These are phyloP conservation scores for Brassica incana DNA, from an alignment of 345 rosid species.

Conservation along the genomic window DNA sequence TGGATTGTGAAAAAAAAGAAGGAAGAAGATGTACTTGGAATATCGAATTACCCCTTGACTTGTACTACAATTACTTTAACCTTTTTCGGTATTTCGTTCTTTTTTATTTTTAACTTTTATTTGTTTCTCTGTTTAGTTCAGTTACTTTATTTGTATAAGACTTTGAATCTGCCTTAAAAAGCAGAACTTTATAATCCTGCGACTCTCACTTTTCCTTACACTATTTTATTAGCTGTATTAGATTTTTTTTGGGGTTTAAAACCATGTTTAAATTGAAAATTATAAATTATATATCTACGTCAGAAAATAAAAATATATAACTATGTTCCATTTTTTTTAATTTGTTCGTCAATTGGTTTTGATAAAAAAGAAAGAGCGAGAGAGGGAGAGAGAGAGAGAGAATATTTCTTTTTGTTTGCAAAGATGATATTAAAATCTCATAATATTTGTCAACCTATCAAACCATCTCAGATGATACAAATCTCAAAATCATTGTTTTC, in stretches of 20 bases:
- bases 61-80: background rate
- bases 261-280: no score
- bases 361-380: no score
- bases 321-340: no score
- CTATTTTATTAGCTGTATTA: constrained; percentile 16
- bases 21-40: background rate
- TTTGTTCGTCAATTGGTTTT: no score
- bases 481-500: background rate
- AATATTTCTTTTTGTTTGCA: background rate
- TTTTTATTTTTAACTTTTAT: background rate
- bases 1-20: background rate
- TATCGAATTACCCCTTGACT: constrained; percentile 26
- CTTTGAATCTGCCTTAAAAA: constrained; percentile 3
- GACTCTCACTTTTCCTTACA: background rate
- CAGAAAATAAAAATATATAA: no score
- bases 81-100: background rate
- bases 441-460: background rate
- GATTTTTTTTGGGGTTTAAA: background rate
- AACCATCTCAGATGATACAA: background rate
- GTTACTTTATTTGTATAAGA: constrained; percentile 21
- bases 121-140: background rate
- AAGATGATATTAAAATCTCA: background rate
- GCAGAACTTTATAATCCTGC: background rate
- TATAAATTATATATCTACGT: no score
- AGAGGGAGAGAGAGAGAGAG: background rate